phyloP scores from a whole-genome alignment of 2,329 filamentous ascomycete species.

The Blastomyces percursus region DNA sequence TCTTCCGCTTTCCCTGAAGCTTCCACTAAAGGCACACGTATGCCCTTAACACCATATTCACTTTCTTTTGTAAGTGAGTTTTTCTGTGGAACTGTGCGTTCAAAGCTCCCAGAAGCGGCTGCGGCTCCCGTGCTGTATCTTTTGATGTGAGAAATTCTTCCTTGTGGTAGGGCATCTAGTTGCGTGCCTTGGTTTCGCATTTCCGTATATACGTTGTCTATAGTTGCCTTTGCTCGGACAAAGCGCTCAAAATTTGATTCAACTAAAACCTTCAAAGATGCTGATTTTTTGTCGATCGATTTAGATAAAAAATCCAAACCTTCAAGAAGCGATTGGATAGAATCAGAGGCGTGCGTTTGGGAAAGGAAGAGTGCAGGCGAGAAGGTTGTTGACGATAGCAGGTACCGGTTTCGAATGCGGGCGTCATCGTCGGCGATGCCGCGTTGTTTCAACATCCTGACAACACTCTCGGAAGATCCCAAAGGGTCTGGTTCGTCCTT shows the following conservation, averaged over 20 bases:
- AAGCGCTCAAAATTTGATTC: conserved; percentile 98
- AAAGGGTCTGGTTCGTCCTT: conserved; percentile 88
- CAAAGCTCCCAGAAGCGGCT: conserved; percentile 30
- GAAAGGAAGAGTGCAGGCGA: conserved; percentile 85
- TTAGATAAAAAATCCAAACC: conserved; percentile 77
- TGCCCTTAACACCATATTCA: conserved; percentile 77
- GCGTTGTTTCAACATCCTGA: conserved; percentile 62
- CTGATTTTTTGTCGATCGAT: conserved; percentile 96
- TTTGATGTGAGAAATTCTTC: conserved; percentile 40
- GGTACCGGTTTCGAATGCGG: conserved; percentile 75
- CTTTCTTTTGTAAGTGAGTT: conserved; percentile 88
- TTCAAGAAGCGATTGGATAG: conserved; percentile 66
- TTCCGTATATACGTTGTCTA: conserved; percentile 96
- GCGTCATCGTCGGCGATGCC: conserved; percentile 73
- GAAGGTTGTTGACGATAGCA: conserved; percentile 91
- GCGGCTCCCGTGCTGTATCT: conserved; percentile 38
- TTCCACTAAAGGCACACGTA: conserved; percentile 78
- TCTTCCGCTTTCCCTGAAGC: conserved; percentile 92
- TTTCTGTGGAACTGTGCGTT: conserved; percentile 52
- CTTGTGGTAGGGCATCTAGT: conserved; percentile 17
- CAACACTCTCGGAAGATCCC: conserved; percentile 77
- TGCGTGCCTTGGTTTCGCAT: conserved; percentile 66
- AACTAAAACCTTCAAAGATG: conserved; percentile 87
- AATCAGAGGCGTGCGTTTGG: conserved; percentile 76
- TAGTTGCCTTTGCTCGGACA: conserved; percentile 91